Evolutionary conservation across 2,329 filamentous ascomycete species (phyloP).

Genomic region (Fusarium newnesense): DNA sequence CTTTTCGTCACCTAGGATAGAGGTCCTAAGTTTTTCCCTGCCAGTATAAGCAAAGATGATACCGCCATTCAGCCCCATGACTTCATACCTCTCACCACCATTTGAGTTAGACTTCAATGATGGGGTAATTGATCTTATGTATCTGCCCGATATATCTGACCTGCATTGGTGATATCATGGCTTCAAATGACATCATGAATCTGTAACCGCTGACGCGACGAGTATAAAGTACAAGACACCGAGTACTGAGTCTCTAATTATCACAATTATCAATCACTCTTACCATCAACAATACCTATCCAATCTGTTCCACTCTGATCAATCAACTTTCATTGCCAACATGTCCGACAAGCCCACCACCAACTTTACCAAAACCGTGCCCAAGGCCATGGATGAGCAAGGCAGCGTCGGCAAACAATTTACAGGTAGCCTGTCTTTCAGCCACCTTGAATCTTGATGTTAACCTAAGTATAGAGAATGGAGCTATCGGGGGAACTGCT

Average conservation of each 20-base stretch:
- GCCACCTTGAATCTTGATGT: too few relatives aligned
- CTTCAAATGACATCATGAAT: neutral
- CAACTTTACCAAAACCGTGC: slow-evolving; percentile 33
- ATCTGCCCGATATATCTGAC: fast-evolving
- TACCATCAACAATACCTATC: neutral
- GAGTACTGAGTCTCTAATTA: fast-evolving
- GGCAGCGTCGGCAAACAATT: slow-evolving; percentile 67
- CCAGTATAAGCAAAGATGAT: fast-evolving
- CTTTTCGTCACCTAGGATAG: too few relatives aligned
- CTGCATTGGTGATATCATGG: neutral
- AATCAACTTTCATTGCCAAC: neutral
- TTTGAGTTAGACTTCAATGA: fast-evolving
- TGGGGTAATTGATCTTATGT: neutral
- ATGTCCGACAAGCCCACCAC: slow-evolving; percentile 31
- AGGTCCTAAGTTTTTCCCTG: too few relatives aligned
- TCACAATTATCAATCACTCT: fast-evolving
- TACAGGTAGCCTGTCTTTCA: slow-evolving; percentile 55
- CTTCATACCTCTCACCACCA: neutral
- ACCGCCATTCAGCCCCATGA: neutral
- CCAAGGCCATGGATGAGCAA: slow-evolving; percentile 58
- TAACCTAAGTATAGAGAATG: slow-evolving; percentile 49
- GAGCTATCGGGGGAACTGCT: slow-evolving; percentile 60
- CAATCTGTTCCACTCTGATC: neutral
- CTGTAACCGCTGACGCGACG: neutral
- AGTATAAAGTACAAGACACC: neutral